Evolutionary conservation across 352 stramenopile species (phyloP).

Genomic region (Aphanomyces astaci): DNA sequence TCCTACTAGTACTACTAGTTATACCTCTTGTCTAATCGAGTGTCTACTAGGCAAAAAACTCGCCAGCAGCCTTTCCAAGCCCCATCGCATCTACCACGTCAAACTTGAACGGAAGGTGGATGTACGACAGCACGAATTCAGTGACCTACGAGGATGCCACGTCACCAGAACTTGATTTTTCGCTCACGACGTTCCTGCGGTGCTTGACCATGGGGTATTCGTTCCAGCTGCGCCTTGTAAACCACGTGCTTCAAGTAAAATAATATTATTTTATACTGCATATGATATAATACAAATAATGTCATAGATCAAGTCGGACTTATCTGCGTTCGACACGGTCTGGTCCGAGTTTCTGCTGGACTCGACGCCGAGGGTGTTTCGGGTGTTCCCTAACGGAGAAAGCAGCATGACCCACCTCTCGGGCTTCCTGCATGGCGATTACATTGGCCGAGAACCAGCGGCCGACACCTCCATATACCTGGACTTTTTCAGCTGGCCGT

Average conservation of each 20-base stretch:
- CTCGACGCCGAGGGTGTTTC: conserved; percentile 52
- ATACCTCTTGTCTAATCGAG: too few species aligned
- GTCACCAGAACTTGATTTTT: background rate
- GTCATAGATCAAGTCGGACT: conserved; percentile 16
- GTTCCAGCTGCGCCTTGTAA: conserved; percentile 2
- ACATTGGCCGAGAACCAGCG: conserved; percentile 26
- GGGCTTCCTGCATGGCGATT: conserved; percentile 43
- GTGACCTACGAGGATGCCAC: background rate
- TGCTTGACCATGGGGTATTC: conserved; percentile 19
- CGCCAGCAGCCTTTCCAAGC: background rate
- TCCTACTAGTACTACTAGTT: too few species aligned
- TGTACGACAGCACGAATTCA: conserved; percentile 10
- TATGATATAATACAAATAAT: background rate
- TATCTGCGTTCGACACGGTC: background rate
- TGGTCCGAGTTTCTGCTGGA: conserved; percentile 41
- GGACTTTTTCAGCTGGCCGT: background rate
- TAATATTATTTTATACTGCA: background rate
- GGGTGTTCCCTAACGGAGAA: conserved; percentile 47
- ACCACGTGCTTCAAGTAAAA: conserved; percentile 1
- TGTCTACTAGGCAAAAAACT: background rate
- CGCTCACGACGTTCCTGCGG: conserved; percentile 9
- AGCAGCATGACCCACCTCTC: conserved; percentile 31
- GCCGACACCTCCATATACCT: background rate
- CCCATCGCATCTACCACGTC: background rate
- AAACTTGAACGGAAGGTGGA: conserved; percentile 8